Evolutionary conservation across 2,329 filamentous ascomycete genomes (phyloP), one percentile per base, ranked within the genome.

Genomic region (Xylariaceae sp.): DNA sequence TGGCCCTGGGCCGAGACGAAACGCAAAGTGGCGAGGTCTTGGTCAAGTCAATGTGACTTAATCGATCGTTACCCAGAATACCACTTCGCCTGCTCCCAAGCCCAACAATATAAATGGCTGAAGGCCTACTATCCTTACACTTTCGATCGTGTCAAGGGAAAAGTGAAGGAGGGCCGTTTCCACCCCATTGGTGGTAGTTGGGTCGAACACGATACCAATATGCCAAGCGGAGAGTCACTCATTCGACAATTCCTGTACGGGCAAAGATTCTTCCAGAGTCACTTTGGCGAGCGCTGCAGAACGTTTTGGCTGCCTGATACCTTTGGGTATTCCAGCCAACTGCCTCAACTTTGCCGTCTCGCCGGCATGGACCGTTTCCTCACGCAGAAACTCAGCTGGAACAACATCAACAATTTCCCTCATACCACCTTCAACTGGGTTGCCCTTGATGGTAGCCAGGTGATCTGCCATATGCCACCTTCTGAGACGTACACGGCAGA

Each of bases 391-490:
- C 80, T 99, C 61, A 97, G 93, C 79, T 99, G 94, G 94, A 97
- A 97, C 79, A 97, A 97, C 73, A 97, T 97, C 82, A 97, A 97
- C 77, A 96, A 89, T 71, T 99, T 97, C 77, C 94, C 94, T 0
- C 94, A 97, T 72, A 97, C 94, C 4, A 97, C 94, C 0, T 99
- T 99, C 81, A 96, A 96, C 75, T 99, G 94, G 94, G 92, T 99
- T 37, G 86, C 92, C 10, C 84, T 97, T 11, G 94, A 99, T 73
- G 93, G 94, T 59, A 96, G 90, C 70, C 94, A 97, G 71, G 94
- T 99, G 66, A 85, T 99, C 63, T 97, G 93, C 74, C 94, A 99
- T 71, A 99, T 99, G 94, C 86, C 92, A 2, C 94, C 94, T 1
- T 85, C 90, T 1, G 92, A 99, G 76, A 97, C 94, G 0, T 97